phyloP scores from a whole-genome alignment of 768 basidiomycete genomes.

The Cystoderma amianthinum region DNA sequence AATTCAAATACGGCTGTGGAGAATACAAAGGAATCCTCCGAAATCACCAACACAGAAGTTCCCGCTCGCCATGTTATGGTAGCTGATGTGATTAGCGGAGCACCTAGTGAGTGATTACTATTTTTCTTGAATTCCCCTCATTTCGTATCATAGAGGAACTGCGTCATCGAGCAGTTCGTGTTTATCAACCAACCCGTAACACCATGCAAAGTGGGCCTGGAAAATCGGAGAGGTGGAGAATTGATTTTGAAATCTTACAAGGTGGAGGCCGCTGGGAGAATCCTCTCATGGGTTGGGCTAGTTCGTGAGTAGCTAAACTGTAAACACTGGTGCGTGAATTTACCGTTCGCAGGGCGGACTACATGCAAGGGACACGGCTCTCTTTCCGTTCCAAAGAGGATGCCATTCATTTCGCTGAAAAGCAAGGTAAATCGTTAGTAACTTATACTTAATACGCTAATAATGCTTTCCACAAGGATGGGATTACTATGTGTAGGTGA shows the following conservation, averaged over 20 bases:
- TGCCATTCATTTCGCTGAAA: slow-evolving; percentile 93
- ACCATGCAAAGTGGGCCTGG: slow-evolving; percentile 92
- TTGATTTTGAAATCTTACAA: slow-evolving; percentile 90
- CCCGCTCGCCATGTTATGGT: slow-evolving; percentile 54
- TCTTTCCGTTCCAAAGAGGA: slow-evolving; percentile 84
- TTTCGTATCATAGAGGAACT: slow-evolving; percentile 82
- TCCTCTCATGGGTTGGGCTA: slow-evolving; percentile 94
- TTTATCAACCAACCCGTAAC: slow-evolving; percentile 88
- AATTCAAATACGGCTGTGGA: slow-evolving; percentile 17
- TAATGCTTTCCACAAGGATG: too few relatives aligned
- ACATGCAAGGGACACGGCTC: slow-evolving; percentile 87
- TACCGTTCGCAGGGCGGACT: slow-evolving; percentile 64
- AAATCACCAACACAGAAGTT: slow-evolving; percentile 29
- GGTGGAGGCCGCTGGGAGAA: slow-evolving; percentile 97
- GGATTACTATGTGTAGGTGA: slow-evolving; percentile 84
- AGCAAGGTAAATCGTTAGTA: slow-evolving; percentile 60
- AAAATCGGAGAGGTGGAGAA: slow-evolving; percentile 84
- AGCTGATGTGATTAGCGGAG: slow-evolving; percentile 82
- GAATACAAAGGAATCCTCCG: slow-evolving; percentile 21
- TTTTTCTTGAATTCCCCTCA: too few relatives aligned
- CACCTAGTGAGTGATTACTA: slow-evolving; percentile 76
- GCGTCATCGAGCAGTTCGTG: slow-evolving; percentile 80
- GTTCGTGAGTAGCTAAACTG: slow-evolving; percentile 61
- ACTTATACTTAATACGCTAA: slow-evolving; percentile 7
- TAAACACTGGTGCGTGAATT: slow-evolving; percentile 2